Conservation (phyloP, 306 rosid genomes). For the Boehmeria nivea region DNA sequence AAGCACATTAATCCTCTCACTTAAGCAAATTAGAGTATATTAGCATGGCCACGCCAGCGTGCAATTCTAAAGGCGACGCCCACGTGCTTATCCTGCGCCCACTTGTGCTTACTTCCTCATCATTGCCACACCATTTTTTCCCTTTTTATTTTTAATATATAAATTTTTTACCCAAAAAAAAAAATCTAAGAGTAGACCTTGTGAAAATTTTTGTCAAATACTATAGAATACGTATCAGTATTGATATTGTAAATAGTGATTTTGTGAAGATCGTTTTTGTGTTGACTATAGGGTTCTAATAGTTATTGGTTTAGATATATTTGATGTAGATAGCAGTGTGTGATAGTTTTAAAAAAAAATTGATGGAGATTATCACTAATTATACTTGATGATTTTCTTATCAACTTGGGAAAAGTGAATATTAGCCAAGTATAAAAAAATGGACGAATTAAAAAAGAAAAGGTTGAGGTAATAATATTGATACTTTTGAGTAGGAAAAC, state of each 20-base stretch:
- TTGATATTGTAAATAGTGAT: no score
- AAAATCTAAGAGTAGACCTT: no score
- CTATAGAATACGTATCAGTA: no score
- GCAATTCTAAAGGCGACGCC: constrained; percentile 61
- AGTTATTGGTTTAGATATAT: no score
- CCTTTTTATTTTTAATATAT: neutral
- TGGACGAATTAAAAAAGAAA: neutral
- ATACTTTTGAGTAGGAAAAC: constrained; percentile 1
- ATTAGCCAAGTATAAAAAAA: constrained; percentile 3
- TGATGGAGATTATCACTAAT: neutral
- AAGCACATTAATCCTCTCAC: neutral
- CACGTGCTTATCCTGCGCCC: constrained; percentile 94
- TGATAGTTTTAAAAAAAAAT: neutral
- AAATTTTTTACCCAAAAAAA: no score
- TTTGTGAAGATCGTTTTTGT: no score
- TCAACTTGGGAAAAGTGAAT: constrained; percentile 23
- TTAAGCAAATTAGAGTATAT: neutral
- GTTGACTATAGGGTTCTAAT: no score
- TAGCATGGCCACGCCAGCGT: constrained; percentile 52
- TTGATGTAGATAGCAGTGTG: no score
- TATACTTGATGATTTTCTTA: constrained; percentile 3
- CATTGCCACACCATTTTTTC: constrained; percentile 39
- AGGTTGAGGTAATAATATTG: constrained; percentile 5
- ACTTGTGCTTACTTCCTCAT: constrained; percentile 54
- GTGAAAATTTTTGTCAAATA: no score